Percentiles rank a stretch among this genome's conserved stretches.
phyloP scores from a whole-genome alignment of 805 yeast species.

The Sugiyamaella americana region DNA sequence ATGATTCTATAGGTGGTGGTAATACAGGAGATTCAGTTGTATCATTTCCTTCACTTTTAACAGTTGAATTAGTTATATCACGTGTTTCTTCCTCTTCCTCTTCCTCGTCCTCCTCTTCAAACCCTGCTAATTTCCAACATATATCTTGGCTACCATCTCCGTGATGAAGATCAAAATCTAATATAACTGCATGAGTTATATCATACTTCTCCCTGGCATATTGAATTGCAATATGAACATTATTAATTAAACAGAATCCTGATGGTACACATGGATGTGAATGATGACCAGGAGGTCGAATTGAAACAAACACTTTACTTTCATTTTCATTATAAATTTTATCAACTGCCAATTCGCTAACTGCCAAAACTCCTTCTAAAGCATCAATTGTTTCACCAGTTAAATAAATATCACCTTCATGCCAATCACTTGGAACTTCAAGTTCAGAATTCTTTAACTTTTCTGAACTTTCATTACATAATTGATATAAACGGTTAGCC shows the following conservation, averaged over 20 bases:
- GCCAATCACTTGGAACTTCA: constrained; percentile 80
- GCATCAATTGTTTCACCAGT: constrained; percentile 63
- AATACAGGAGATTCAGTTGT: not conserved
- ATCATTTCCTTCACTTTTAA: not conserved
- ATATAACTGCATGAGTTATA: constrained; percentile 72
- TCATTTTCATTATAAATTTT: constrained; percentile 34
- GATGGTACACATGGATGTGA: constrained; percentile 78
- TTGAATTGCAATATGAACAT: constrained; percentile 74
- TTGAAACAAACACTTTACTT: constrained; percentile 54
- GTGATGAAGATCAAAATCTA: constrained; percentile 81
- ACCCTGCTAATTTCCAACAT: constrained; percentile 72
- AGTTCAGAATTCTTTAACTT: constrained; percentile 48
- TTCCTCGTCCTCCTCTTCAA: constrained; percentile 36
- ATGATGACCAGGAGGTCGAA: constrained; percentile 85
- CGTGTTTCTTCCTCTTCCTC: constrained; percentile 23
- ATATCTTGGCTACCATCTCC: constrained; percentile 89
- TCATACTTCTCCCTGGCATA: constrained; percentile 59
- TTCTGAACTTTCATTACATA: constrained; percentile 53
- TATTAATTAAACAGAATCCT: constrained; percentile 76
- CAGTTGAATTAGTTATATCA: constrained; percentile 25
- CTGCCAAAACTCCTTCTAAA: constrained; percentile 69
- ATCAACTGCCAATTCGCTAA: constrained; percentile 68
- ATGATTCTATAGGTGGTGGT: not conserved
- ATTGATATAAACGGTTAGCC: constrained; percentile 52
- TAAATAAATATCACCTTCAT: constrained; percentile 73